Conservation (phyloP, 306 rosid genomes). For the Cicer cuneatum region DNA sequence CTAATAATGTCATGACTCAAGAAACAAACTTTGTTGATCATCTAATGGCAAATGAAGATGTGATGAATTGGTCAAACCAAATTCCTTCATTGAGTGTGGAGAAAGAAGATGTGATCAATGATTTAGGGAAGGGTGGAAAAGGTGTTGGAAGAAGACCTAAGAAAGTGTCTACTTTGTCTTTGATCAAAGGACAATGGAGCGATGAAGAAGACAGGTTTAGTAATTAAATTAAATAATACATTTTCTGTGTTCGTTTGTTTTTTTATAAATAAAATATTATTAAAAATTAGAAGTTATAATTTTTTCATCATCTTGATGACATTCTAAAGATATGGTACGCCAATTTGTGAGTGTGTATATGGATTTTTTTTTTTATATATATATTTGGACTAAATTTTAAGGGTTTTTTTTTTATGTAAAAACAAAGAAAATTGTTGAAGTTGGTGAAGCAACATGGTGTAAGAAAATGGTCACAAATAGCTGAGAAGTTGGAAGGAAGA, state of each 20-base stretch:
- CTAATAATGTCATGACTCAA: slow-evolving; percentile 7
- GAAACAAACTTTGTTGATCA: slow-evolving; percentile 40
- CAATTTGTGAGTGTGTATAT: not conserved
- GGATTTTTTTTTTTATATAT: not conserved
- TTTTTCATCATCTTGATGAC: too few species aligned
- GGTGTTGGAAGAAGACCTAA: slow-evolving; percentile 52
- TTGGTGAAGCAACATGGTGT: slow-evolving; percentile 82
- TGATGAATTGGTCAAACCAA: slow-evolving; percentile 47
- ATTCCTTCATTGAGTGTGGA: slow-evolving; percentile 29
- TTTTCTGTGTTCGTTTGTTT: not conserved
- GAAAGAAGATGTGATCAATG: slow-evolving; percentile 26
- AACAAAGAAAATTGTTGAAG: slow-evolving; percentile 60
- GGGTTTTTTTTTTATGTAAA: not conserved
- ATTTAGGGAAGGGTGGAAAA: slow-evolving; percentile 34
- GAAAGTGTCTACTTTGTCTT: slow-evolving; percentile 44
- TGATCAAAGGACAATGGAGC: slow-evolving; percentile 91
- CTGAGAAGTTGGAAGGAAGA: slow-evolving; percentile 77
- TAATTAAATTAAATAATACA: not conserved
- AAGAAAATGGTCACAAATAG: slow-evolving; percentile 88
- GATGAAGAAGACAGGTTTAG: slow-evolving; percentile 85
- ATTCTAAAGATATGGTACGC: too few species aligned
- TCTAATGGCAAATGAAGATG: slow-evolving; percentile 41
- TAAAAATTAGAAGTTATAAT: too few species aligned
- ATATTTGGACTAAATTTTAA: slow-evolving; percentile 7
- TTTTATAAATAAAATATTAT: too few species aligned